A percentile compares a stretch with the other conserved stretches of the same genome.
Evolutionary conservation across 2,329 filamentous ascomycete species (phyloP).

Genomic region (Tympanopsis confertula): DNA sequence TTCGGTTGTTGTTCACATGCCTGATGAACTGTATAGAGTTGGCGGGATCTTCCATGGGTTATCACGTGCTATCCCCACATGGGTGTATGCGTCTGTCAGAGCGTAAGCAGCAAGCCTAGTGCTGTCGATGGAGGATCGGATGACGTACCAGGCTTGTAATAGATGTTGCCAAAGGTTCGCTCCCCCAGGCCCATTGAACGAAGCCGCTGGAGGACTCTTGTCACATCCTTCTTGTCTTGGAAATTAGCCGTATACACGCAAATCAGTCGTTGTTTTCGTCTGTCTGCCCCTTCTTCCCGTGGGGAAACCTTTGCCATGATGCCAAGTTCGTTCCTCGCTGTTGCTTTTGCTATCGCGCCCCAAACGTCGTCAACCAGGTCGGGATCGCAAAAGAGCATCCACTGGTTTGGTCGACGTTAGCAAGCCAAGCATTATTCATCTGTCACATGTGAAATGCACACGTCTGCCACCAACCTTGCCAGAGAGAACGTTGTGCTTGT

Average conservation of each 20-base stretch:
- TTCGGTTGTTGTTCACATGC: conserved; percentile 13
- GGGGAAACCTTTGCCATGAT: conserved; percentile 64
- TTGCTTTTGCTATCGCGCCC: conserved; percentile 54
- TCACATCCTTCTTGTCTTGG: conserved; percentile 54
- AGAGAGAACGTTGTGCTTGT: conserved; percentile 39
- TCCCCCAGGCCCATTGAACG: conserved; percentile 49
- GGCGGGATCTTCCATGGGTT: conserved; percentile 54
- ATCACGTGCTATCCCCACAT: conserved; percentile 46
- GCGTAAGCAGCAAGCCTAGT: conserved; percentile 5
- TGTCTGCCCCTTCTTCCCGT: conserved; percentile 25
- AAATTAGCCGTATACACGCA: conserved; percentile 74
- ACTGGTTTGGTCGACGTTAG: conserved; percentile 33
- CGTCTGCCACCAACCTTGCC: conserved; percentile 49
- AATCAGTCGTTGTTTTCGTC: conserved; percentile 42
- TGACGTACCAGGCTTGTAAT: conserved; percentile 64
- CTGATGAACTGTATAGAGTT: conserved; percentile 38
- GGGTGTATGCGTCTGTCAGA: conserved; percentile 51
- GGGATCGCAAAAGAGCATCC: conserved; percentile 59
- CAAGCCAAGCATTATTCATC: conserved; percentile 12
- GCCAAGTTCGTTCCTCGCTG: conserved; percentile 59
- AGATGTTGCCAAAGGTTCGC: conserved; percentile 38
- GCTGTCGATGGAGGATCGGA: background rate
- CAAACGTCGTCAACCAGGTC: conserved; percentile 50
- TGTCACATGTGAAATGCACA: conserved; percentile 9
- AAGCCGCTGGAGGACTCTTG: conserved; percentile 52